Base-by-base conservation (phyloP, 306 rosid species). In the Ammopiptanthus mongolicus region DNA sequence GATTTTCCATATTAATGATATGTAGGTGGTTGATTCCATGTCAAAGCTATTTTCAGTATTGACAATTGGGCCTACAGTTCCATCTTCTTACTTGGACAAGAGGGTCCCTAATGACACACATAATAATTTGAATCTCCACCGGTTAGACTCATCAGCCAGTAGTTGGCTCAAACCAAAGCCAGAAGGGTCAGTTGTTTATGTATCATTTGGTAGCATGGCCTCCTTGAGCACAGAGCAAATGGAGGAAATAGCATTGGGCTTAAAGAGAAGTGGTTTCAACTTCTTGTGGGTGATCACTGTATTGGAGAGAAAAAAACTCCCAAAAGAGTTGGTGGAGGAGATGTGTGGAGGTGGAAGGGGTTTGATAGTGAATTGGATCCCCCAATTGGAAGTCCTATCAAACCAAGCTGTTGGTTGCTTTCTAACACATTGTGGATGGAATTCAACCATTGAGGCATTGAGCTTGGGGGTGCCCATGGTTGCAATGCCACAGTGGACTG, bases 21-120 rank as follows among this genome's bases (percentile, higher is more conserved):
- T 73, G 12, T 21, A 88, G 97, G 89, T 33, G 28, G 89, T 60
- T 34, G 87, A 87, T 69, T 69, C 86, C 0, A 84, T 91, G 88
- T 84, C 89, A 74, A 83, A 88, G 81, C 9, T 80, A 55, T 83
- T 73, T 71, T 83, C 82, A 18, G 0, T 84, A 52, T 44, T 91
- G 31, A 82, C 92, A 14, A 81, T 91, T 44, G 97, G 94, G 13
- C 92, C 94, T 36, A 77, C 91, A 22, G 55, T 88, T 74, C 92
- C 94, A 64, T 84, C 82, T 5, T 5, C 60, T 10, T 65, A 87
- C 84, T 52, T 87, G 47, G 90, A 84, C 85, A 85, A 85, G 3
- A 66, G 58, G 44, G 31, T 78, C 14, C 28, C 77, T 74, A 69
- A 86, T 12, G 89, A 87, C 83, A 76, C 41, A n/a, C 84, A 79